A percentile compares a stretch with the other conserved stretches of the same genome.
Evolutionary conservation across 305 asterid species (phyloP).

Genomic region (Solanum hybrid): DNA sequence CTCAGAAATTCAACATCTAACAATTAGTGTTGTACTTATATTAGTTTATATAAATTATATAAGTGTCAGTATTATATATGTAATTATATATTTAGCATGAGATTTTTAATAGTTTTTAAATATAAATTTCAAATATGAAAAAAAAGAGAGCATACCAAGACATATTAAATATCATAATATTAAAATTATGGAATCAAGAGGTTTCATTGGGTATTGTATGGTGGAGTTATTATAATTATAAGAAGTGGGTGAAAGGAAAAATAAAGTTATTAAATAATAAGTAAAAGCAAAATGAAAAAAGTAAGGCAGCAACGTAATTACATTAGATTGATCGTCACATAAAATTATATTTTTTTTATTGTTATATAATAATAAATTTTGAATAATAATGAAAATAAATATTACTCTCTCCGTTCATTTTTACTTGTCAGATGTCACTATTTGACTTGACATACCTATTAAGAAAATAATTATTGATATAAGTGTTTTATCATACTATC

Average conservation of each 20-base stretch:
- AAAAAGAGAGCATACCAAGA: neutral
- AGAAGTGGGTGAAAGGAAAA: neutral
- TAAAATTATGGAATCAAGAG: neutral
- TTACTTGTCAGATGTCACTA: neutral
- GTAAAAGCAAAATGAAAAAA: neutral
- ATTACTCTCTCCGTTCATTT: too few relatives aligned
- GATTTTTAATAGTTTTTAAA: too few relatives aligned
- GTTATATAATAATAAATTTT: too few relatives aligned
- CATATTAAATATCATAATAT: too few relatives aligned
- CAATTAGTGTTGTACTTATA: neutral
- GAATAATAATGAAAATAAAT: neutral
- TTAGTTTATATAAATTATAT: neutral
- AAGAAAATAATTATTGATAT: too few relatives aligned
- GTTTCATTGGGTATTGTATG: neutral
- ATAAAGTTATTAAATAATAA: too few relatives aligned
- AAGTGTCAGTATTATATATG: neutral
- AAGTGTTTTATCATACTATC: neutral
- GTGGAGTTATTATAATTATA: neutral
- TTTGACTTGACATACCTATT: neutral
- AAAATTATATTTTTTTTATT: too few relatives aligned
- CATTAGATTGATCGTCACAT: neutral
- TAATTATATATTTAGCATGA: neutral
- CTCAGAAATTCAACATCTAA: neutral
- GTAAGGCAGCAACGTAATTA: neutral
- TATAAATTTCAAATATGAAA: too few relatives aligned